Evolutionary conservation across 495 filamentous ascomycete species (phyloP).

Genomic region (Aspergillus nidulans): DNA sequence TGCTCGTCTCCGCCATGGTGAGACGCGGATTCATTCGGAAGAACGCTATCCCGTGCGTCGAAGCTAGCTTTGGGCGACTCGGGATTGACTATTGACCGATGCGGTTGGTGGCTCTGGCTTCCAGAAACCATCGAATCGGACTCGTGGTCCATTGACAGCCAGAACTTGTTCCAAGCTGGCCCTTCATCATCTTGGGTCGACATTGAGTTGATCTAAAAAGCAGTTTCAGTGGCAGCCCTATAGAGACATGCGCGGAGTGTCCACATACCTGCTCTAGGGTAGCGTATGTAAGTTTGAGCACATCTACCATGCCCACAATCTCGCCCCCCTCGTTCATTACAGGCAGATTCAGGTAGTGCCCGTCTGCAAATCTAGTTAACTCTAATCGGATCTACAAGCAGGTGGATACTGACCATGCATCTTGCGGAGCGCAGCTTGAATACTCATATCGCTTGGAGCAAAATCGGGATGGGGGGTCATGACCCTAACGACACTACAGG

Average conservation of each 20-base stretch:
- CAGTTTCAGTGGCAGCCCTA: background rate
- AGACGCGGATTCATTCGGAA: conserved; percentile 90
- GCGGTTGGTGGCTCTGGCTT: conserved; percentile 57
- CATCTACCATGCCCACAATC: conserved; percentile 99
- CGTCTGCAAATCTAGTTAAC: conserved; percentile 55
- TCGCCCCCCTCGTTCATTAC: conserved; percentile 97
- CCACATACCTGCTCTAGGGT: conserved; percentile 86
- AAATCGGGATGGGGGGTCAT: conserved; percentile 99
- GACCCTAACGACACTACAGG: conserved; percentile 93
- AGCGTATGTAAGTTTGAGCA: conserved; percentile 95
- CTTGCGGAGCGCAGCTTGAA: conserved; percentile 94
- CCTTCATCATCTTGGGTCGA: conserved; percentile 81
- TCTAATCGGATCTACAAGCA: background rate
- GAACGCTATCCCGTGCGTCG: conserved; percentile 74
- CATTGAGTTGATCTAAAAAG: conserved; percentile 66
- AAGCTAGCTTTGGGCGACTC: conserved; percentile 59
- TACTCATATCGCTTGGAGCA: conserved; percentile 97
- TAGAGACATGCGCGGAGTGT: background rate
- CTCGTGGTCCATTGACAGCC: conserved; percentile 93
- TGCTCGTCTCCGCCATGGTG: conserved; percentile 81
- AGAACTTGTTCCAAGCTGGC: conserved; percentile 99
- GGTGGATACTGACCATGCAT: conserved; percentile 77
- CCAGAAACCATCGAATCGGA: conserved; percentile 96
- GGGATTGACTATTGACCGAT: conserved; percentile 71
- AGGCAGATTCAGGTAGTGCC: conserved; percentile 94